Evolutionary conservation across 345 rosid species (phyloP).

Genomic region (Acer campestre): DNA sequence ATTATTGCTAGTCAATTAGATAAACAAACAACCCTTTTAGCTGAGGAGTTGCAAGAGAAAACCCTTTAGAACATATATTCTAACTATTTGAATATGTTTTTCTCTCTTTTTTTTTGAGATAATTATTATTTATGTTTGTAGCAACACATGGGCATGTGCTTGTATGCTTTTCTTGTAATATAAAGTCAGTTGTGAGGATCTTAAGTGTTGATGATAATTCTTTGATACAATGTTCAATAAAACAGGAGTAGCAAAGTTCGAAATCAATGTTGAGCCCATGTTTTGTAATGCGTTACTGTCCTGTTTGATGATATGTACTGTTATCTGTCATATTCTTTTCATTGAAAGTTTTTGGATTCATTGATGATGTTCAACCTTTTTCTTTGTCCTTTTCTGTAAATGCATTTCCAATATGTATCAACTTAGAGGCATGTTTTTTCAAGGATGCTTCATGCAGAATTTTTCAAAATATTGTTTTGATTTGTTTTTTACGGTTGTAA

Average conservation of each 20-base stretch:
- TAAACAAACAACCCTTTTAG: background rate
- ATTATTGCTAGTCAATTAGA: background rate
- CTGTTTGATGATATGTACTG: background rate
- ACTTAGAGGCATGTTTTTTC: background rate
- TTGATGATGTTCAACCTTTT: background rate
- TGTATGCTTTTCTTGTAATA: background rate
- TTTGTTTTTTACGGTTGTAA: no score
- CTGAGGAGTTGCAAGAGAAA: background rate
- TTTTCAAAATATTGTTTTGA: background rate
- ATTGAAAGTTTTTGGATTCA: background rate
- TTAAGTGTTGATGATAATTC: background rate
- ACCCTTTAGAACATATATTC: no score
- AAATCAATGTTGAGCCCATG: background rate
- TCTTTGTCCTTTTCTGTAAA: background rate
- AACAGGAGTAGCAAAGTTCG: background rate
- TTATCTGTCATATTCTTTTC: no score
- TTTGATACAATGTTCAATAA: background rate
- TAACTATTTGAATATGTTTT: no score
- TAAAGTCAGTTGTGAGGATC: background rate
- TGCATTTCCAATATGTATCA: background rate
- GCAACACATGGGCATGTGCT: background rate
- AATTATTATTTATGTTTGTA: background rate
- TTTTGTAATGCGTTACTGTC: background rate
- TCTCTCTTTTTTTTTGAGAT: background rate
- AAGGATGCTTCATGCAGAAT: background rate